Evolutionary conservation across 176 grass and related monocot genomes (phyloP).

Genomic region (Rhynchospora tenuis): DNA sequence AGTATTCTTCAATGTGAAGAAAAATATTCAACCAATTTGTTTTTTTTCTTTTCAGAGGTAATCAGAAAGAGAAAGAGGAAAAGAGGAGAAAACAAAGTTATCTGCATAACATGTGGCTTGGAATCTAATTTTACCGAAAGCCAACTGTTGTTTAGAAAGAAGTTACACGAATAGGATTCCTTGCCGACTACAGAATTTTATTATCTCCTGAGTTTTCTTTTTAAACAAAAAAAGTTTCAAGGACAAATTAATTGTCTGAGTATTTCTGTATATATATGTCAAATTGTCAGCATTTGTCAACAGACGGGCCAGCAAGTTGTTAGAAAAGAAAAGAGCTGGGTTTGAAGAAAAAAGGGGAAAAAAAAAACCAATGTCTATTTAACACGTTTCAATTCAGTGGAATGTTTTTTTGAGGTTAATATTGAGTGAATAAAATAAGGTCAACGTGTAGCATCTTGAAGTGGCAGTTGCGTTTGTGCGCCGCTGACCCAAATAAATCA

Average conservation of each 20-base stretch:
- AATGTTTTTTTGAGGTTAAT: too few species aligned
- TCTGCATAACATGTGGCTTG: not conserved
- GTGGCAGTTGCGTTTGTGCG: too few species aligned
- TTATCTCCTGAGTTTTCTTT: not conserved
- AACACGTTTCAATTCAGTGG: too few species aligned
- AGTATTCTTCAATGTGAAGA: not conserved
- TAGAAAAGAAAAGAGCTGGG: not conserved
- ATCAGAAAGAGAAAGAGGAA: not conserved
- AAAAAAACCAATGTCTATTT: not conserved
- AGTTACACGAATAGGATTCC: not conserved
- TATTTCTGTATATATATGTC: not conserved
- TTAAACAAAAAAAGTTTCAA: too few species aligned
- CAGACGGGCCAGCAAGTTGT: not conserved
- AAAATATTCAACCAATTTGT: not conserved
- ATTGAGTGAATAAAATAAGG: too few species aligned
- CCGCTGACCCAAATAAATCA: too few species aligned
- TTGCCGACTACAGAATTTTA: conserved; percentile 1
- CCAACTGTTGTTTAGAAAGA: not conserved
- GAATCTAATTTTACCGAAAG: conserved; percentile 15
- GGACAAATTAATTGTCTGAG: not conserved
- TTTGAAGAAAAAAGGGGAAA: too few species aligned
- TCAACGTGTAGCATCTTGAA: too few species aligned
- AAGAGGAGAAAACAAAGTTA: not conserved
- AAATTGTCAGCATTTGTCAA: not conserved
- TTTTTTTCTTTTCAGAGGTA: not conserved